phyloP scores from a whole-genome alignment of 202 grass and related monocot genomes.

The Sporobolus alterniflorus region DNA sequence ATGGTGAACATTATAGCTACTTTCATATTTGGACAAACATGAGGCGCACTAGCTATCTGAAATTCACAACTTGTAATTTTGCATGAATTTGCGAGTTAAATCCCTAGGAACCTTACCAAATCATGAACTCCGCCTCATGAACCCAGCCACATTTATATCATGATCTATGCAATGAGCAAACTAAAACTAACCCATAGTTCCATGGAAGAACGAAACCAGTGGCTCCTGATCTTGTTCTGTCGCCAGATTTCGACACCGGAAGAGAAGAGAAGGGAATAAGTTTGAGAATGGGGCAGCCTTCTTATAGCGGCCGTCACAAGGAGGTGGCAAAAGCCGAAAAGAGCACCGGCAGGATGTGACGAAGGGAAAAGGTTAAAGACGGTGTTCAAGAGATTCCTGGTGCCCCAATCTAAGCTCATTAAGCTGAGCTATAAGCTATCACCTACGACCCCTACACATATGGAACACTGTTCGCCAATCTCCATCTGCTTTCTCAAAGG shows the following conservation, averaged over 20 bases:
- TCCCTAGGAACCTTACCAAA: too few relatives aligned
- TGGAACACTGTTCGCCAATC: conserved; percentile 45
- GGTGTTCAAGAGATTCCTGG: conserved; percentile 45
- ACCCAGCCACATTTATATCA: too few relatives aligned
- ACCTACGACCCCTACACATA: conserved; percentile 37
- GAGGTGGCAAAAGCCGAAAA: conserved; percentile 34
- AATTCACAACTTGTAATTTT: too few relatives aligned
- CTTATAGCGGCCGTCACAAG: conserved; percentile 42
- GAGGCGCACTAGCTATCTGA: too few relatives aligned
- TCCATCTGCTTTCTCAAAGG: conserved; percentile 72
- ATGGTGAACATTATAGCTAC: too few relatives aligned
- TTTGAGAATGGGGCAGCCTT: conserved; percentile 17
- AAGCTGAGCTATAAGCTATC: conserved; percentile 38
- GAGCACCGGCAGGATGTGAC: conserved; percentile 54
- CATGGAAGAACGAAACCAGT: conserved; percentile 25
- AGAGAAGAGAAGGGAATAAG: conserved; percentile 19
- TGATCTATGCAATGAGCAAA: neutral
- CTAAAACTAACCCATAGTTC: conserved; percentile 17
- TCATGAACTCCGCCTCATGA: too few relatives aligned
- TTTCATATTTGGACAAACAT: too few relatives aligned
- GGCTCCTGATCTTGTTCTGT: neutral
- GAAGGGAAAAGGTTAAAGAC: conserved; percentile 61
- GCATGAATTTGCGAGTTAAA: too few relatives aligned
- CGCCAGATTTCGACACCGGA: conserved; percentile 6
- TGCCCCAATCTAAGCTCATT: neutral